Evolutionary conservation across 345 rosid genomes (phyloP).

Genomic region (Sonneratia caseolaris): DNA sequence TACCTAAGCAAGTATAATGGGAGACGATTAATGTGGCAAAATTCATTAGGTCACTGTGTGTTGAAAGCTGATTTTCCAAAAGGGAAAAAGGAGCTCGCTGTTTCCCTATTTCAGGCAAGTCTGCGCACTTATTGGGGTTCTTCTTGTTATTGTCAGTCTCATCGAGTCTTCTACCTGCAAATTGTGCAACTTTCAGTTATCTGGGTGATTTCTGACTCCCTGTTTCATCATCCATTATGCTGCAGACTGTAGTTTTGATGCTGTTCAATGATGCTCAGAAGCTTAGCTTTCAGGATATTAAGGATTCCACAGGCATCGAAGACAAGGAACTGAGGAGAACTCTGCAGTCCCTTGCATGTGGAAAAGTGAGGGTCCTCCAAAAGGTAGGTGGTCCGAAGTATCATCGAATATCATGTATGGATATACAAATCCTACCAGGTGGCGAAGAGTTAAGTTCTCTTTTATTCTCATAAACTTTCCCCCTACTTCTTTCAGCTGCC

Average conservation of each 20-base stretch:
- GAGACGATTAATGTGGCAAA: constrained; percentile 97
- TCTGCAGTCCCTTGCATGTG: constrained; percentile 95
- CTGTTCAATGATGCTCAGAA: constrained; percentile 87
- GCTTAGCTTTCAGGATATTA: constrained; percentile 86
- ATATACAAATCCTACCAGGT: not conserved
- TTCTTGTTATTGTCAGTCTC: not conserved
- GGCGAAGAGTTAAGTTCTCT: not conserved
- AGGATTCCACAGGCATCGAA: constrained; percentile 88
- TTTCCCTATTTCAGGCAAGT: constrained; percentile 92
- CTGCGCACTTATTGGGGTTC: not conserved
- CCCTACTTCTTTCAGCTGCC: constrained; percentile 45
- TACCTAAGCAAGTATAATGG: constrained; percentile 96
- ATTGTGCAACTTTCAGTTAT: constrained; percentile 2
- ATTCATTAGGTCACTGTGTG: constrained; percentile 92
- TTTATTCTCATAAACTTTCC: not conserved
- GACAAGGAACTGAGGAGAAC: constrained; percentile 93
- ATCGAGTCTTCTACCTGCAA: not conserved
- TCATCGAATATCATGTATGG: not conserved
- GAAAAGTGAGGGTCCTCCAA: constrained; percentile 87
- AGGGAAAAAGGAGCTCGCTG: constrained; percentile 95
- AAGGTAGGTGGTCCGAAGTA: constrained; percentile 40
- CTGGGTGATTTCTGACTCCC: not conserved
- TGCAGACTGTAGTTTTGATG: constrained; percentile 94
- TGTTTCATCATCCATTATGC: constrained; percentile 4
- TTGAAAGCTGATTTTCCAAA: constrained; percentile 79